Evolutionary conservation across 176 grass and related monocot species (phyloP), one percentile per base, ranked within the genome.

Genomic region (Eleusine indica): DNA sequence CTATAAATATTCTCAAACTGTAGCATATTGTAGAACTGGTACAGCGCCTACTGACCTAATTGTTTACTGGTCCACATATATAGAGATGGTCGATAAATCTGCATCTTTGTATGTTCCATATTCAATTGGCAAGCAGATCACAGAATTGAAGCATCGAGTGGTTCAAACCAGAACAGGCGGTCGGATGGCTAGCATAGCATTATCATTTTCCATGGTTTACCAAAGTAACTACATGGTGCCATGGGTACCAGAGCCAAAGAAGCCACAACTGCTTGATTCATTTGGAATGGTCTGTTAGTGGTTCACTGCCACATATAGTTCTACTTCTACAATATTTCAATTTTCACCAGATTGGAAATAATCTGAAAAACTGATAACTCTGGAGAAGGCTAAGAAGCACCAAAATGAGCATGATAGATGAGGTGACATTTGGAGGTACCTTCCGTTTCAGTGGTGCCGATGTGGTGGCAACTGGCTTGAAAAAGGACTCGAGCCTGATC

Each of bases 401-500:
- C 42, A 61, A 32, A 41, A 32, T 66, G 56, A 77, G 56, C 72
- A 66, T 17, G 58, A 77, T 65, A 49, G 12, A 54, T 77, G 18
- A 51, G 46, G 19, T 64, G 82, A 18, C 60, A 78, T 29, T 53
- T 15, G 64, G 38, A 86, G 16, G 56, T 89, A 87, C 91, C 91
- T 93, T 90, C 37, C 85, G 77, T 84, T 87, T 88, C 52, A 82
- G 15, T 15, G 73, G 77, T 68, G 64, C 42, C 74, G 86, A 87
- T 61, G 85, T 82, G 58, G 47, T 76, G 56, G 10, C 76, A 77
- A 71, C 83, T 87, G 94, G 83, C 63, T 85, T 89, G 72, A 92
- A 90, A 80, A 92, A 94, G n/a, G 89, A 87, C 57, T 91, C 89
- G 2, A 94, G 81, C 44, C 92, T 94, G 87, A 47, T 68, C 14